Evolutionary conservation across 2,329 filamentous ascomycete species (phyloP), one percentile per base, ranked within the genome.

Genomic region (Hypoxylon rubiginosum): DNA sequence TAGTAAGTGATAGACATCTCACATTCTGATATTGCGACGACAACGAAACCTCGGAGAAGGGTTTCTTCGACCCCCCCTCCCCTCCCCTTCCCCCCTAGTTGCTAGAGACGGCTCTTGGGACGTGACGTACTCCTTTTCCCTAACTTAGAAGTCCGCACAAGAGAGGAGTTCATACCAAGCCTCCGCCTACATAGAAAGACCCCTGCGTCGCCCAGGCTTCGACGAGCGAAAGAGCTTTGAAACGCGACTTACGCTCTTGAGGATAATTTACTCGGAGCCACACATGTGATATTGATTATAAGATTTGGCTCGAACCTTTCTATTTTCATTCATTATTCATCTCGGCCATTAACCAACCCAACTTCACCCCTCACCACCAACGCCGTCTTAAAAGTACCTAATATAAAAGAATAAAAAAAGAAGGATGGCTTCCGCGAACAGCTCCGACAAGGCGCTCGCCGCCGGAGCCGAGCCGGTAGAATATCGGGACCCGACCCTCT

Each of bases 401-500:
- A 39, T 17, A 34, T 15, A 15, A 15, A 15, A 15, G 4, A 36
- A 36, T 10, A 13, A 36, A 36, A 6, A 36, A 26, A 10, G 26
- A 28, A 67, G 54, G 53, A 66, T 70, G 64, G 45, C 62, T 46
- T 48, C 62, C 39, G 4, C 39, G 13, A 62, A 62, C n/a, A 57
- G n/a, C 21, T 58, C 58, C n/a, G 58, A 55, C 11, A 60, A 58
- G 17, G 39, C 52, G 5, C 36, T 46, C 7, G 50, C 53, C 34
- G 62, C n/a, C n/a, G n/a, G n/a, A n/a, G n/a, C n/a, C n/a, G n/a
- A 65, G 24, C 58, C 66, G 53, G 34, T 51, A 24, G 68, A 67
- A 26, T 62, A 57, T 39, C 62, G 57, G 19, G 66, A 67, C 9
- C 64, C 62, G 28, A 48, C 62, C 10, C 26, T 49, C 10, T 58